phyloP scores from a whole-genome alignment of 345 rosid genomes.

The Citropsis articulata region DNA sequence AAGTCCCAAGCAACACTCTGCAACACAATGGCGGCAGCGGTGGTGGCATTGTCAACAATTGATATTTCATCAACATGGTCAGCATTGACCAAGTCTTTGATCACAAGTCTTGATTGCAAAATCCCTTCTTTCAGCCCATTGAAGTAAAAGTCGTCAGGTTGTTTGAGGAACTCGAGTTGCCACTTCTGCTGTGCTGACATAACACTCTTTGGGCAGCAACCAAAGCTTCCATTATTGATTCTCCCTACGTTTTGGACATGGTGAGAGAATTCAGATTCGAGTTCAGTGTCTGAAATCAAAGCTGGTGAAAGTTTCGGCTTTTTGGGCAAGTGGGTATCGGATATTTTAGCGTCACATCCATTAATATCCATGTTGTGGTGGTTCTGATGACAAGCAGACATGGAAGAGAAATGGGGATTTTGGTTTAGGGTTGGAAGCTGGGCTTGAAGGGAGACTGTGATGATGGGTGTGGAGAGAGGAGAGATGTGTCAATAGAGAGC shows the following conservation, averaged over 20 bases:
- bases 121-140: conserved; percentile 52
- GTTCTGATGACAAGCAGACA: conserved; percentile 36
- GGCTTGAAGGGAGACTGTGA: background rate
- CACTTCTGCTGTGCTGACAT: conserved; percentile 58
- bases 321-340: conserved; percentile 30
- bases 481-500: background rate
- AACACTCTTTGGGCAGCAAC: conserved; percentile 70
- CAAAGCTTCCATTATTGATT: conserved; percentile 94
- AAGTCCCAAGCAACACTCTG: conserved; percentile 73
- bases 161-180: conserved; percentile 68
- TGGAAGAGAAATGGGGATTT: background rate
- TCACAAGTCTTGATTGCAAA: conserved; percentile 46
- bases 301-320: conserved; percentile 27
- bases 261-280: conserved; percentile 73
- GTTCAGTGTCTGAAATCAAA: conserved; percentile 41
- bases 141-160: conserved; percentile 76
- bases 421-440: background rate
- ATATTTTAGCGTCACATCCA: conserved; percentile 15
- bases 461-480: background rate
- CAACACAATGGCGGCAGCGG: conserved; percentile 83
- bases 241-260: conserved; percentile 64
- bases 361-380: conserved; percentile 20
- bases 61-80: conserved; percentile 68
- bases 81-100: conserved; percentile 67
- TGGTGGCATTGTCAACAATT: conserved; percentile 92